Base-by-base conservation (phyloP, 257 asterid species). In the Solanum sitiens region DNA sequence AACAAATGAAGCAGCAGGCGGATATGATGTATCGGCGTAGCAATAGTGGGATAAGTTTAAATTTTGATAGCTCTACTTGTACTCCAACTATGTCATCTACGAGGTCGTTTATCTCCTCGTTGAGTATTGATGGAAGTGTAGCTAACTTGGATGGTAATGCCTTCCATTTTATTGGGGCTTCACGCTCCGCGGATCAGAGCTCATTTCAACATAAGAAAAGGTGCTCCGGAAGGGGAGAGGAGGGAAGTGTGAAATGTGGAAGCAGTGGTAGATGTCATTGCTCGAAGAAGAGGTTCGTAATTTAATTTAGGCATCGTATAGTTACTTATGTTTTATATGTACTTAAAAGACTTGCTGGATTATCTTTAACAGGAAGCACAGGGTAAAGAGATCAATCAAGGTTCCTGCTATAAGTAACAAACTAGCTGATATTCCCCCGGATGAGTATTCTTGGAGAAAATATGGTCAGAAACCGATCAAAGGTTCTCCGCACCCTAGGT, bases 241-340 rank as follows among this genome's bases (percentile, higher is more conserved):
- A 95, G 85, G 99, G 98, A 47, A 96, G 95, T 88, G 95, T 90
- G 82, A 96, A 96, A 93, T 96, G 99, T 91, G 96, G 98, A 83
- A 94, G 96, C 70, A 93, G 94, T 53, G 94, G 96, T 11, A 89
- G 95, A 89, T 96, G 99, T 88, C 99, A 94, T 87, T 96, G 99
- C 89, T 94, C 98, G 11, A 96, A 95, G 93, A 96, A 96, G 92
- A 95, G 99, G 99, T 94, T 30, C 50, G 71, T 82, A 89, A 33
- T 86, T 83, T 59, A 20, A 59, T 20, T 83, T 76, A 85, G 14
- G 50, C 89, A 63, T 86, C 33, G 37, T 65, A 25, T 3, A 21
- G 11, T 75, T 53, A 13, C 44, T 61, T 79, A 16, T 84, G 76
- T 82, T 35, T 23, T 32, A 2, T 2, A 84, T 68, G 27, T 83